phyloP scores from a whole-genome alignment of 805 yeast genomes.

The Lipomyces kockii region DNA sequence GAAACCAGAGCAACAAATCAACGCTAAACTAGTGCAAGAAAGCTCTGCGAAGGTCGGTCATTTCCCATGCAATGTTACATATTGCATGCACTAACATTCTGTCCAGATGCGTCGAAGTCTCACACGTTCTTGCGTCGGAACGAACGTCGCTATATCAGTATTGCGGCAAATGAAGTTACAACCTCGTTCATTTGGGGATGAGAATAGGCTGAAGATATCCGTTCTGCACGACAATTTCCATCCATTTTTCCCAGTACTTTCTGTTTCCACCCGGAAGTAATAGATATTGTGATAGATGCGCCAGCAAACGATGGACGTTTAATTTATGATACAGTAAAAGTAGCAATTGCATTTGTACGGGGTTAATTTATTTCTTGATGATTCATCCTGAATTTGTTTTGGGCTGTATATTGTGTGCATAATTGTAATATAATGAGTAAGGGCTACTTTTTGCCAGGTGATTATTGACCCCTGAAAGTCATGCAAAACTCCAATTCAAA shows the following conservation, averaged over 20 bases:
- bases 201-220: constrained; percentile 28
- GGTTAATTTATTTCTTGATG: background rate
- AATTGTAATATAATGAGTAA: background rate
- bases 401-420: background rate
- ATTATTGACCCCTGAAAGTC: background rate
- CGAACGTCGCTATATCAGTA: constrained; percentile 18
- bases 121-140: constrained; percentile 26
- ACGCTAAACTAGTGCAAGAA: constrained; percentile 10
- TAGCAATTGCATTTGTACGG: background rate
- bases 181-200: background rate
- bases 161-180: constrained; percentile 15
- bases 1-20: constrained; percentile 8
- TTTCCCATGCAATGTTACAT: background rate
- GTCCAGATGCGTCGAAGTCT: background rate
- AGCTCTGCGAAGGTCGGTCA: background rate
- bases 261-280: background rate
- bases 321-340: background rate
- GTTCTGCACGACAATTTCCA: constrained; percentile 49
- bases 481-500: background rate
- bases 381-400: background rate
- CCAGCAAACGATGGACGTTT: background rate
- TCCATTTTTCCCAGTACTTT: constrained; percentile 53
- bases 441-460: background rate
- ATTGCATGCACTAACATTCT: background rate
- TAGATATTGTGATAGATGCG: background rate